Evolutionary conservation across 148 eudicot genomes (phyloP), one percentile per base, ranked within the genome.

Genomic region (Rhododendron kiyosumense): DNA sequence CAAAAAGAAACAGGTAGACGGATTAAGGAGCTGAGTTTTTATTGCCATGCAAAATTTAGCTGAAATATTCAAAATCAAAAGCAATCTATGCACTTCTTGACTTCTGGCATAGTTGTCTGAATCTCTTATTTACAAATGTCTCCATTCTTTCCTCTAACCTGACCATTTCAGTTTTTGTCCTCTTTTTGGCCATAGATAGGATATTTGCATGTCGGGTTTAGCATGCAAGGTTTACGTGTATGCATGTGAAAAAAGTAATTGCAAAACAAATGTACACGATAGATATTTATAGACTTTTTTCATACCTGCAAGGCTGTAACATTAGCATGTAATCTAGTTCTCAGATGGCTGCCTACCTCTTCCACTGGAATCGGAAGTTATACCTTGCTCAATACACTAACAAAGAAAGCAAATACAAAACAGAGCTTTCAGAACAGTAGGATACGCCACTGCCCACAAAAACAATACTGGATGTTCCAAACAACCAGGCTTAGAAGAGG

Each of bases 321-420:
- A 86, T 67, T 84, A 69, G 82, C 85, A 30, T 14, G 82, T 9
- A 88, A 17, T 79, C 87, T 91, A 86, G 81, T 78, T 87, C 84
- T 86, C 81, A 38, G 81, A 87, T 52, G 86, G 87, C 83, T 86
- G 91, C 86, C 74, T 80, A 84, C 61, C 78, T 51, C 80, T 88
- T 79, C 82, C 89, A 49, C 28, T 83, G n/a, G 91, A 85, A 83
- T 80, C 91, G 12, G 91, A 85, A 63, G 98, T 86, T 90, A 89
- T 92, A 61, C 98, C 98, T 86, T 94, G 92, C 91, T 96, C 98
- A 61, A 96, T 96, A 88, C 96, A 93, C 98, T 96, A 89, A 32
- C 22, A 84, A 81, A 85, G 51, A 67, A 41, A 67, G 48, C 65
- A 80, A 49, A 49, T 65, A 30, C 34, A 30, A 51, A 80, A 52